Evolutionary conservation across 2,329 filamentous ascomycete species (phyloP).

Genomic region (Penicillium polonicum): DNA sequence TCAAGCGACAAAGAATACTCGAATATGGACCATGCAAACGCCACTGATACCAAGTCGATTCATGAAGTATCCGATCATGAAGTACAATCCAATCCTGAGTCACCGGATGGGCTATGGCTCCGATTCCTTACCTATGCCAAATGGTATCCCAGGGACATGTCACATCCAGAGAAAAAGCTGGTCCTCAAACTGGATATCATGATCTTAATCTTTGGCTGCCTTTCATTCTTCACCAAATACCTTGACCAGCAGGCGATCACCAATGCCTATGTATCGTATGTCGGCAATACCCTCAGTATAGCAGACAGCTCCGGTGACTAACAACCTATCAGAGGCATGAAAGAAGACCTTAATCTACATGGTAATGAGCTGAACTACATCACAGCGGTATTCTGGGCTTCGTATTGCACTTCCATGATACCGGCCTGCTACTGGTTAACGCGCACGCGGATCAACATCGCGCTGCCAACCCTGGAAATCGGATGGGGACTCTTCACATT

Average conservation of each 20-base stretch:
- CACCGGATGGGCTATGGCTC: slow-evolving; percentile 14
- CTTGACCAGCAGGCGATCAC: slow-evolving; percentile 48
- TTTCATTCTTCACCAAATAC: slow-evolving; percentile 49
- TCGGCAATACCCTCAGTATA: background rate
- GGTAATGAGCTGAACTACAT: slow-evolving; percentile 33
- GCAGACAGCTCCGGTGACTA: background rate
- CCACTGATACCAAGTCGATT: background rate
- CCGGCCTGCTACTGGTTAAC: slow-evolving; percentile 43
- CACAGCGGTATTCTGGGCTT: slow-evolving; percentile 33
- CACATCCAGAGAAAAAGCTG: slow-evolving; percentile 41
- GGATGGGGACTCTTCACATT: slow-evolving; percentile 28
- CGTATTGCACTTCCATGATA: slow-evolving; percentile 45
- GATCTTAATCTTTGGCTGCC: slow-evolving; percentile 43
- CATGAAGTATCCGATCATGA: background rate
- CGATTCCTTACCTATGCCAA: slow-evolving; percentile 9
- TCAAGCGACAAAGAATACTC: background rate
- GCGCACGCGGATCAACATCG: slow-evolving; percentile 24
- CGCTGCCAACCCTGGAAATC: slow-evolving; percentile 21
- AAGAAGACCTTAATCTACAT: slow-evolving; percentile 24
- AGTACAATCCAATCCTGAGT: background rate
- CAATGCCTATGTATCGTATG: slow-evolving; percentile 42
- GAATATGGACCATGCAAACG: background rate
- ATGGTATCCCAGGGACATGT: slow-evolving; percentile 20
- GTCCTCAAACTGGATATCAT: slow-evolving; percentile 52
- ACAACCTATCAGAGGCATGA: slow-evolving; percentile 20